Evolutionary conservation across 2,329 filamentous ascomycete species (phyloP).

Genomic region (Talaromyces sp.): DNA sequence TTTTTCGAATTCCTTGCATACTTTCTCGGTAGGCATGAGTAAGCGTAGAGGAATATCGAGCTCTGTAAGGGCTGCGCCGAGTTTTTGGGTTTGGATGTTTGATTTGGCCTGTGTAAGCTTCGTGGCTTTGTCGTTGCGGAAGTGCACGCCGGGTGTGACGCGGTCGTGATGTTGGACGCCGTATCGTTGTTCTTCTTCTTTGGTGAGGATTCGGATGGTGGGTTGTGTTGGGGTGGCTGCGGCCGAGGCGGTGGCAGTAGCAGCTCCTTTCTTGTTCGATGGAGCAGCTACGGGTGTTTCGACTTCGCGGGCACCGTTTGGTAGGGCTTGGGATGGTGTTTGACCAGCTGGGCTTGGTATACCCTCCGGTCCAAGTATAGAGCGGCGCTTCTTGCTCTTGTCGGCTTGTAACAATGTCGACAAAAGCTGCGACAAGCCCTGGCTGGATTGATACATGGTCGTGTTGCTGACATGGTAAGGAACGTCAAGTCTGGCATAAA

Average conservation of each 20-base stretch:
- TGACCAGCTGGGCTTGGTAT: conserved; percentile 54
- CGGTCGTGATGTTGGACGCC: conserved; percentile 85
- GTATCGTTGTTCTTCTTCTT: conserved; percentile 74
- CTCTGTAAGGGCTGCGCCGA: conserved; percentile 48
- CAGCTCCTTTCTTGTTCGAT: conserved; percentile 34
- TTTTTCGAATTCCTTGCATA: conserved; percentile 51
- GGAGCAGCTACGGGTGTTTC: conserved; percentile 36
- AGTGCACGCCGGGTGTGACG: conserved; percentile 79
- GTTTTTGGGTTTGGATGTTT: conserved; percentile 51
- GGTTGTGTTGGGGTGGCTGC: conserved; percentile 40
- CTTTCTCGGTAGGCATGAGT: conserved; percentile 52
- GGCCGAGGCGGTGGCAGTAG: conserved; percentile 41
- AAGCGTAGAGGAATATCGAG: conserved; percentile 48
- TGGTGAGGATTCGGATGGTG: conserved; percentile 68
- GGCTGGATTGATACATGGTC: conserved; percentile 74
- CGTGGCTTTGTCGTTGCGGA: conserved; percentile 66
- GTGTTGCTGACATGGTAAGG: conserved; percentile 70
- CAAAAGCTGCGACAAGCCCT: conserved; percentile 75
- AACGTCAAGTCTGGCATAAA: conserved; percentile 83
- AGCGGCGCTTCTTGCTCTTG: conserved; percentile 84
- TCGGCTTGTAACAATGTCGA: conserved; percentile 80
- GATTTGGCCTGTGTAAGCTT: conserved; percentile 53
- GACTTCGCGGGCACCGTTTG: conserved; percentile 39
- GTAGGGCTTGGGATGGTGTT: conserved; percentile 42
- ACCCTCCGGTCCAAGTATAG: conserved; percentile 62